These are phyloP conservation scores for Solanum medicagineum DNA, from an alignment of 257 asterid genomes.

Conservation along the genomic window DNA sequence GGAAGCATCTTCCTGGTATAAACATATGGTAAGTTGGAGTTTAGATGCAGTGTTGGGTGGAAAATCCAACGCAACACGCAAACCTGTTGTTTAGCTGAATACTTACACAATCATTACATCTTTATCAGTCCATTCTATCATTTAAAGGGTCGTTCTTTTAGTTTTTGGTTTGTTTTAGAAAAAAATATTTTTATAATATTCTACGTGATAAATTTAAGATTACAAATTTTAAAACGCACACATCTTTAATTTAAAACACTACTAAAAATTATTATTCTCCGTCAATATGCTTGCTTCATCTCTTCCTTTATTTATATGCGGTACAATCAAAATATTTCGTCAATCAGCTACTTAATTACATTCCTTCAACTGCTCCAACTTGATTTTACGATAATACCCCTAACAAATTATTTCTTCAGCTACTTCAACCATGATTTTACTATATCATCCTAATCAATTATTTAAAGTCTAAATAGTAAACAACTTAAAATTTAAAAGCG, in stretches of 20 bases:
- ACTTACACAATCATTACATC: conserved; percentile 9
- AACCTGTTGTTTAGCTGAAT: conserved; percentile 36
- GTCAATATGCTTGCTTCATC: no score
- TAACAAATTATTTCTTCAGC: no score
- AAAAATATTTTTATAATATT: neutral
- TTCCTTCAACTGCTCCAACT: no score
- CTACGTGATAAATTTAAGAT: neutral
- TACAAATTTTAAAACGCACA: neutral
- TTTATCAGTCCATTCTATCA: neutral
- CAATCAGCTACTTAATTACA: no score
- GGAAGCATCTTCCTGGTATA: neutral
- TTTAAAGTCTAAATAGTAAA: no score
- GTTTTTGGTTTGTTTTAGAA: neutral
- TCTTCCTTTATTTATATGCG: no score
- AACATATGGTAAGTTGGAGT: conserved; percentile 5
- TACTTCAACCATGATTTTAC: no score
- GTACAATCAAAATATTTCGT: no score
- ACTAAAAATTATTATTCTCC: neutral
- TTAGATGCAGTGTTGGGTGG: conserved; percentile 21
- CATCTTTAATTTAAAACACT: neutral
- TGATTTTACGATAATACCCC: no score
- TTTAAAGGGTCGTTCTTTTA: neutral
- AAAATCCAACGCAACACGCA: conserved; percentile 53
- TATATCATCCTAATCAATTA: no score
- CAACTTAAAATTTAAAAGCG: no score